A percentile compares a stretch with the other conserved stretches of the same genome.
Conservation (phyloP, 441 rosid genomes). For the Syzygium syzygioides region DNA sequence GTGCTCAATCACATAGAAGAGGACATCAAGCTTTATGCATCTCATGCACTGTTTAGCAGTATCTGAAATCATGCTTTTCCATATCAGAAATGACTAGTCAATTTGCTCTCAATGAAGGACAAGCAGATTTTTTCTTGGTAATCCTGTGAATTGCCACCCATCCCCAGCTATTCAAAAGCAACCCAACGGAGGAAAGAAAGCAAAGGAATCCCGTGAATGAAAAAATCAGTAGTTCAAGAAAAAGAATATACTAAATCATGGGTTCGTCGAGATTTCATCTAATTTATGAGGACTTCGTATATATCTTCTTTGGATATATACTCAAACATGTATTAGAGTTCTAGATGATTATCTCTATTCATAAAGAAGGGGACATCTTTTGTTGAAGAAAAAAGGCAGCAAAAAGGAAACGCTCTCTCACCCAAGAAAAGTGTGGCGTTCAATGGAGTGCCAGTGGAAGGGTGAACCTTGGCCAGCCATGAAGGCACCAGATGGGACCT, state of each 20-base stretch:
- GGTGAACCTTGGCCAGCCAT: conserved; percentile 89
- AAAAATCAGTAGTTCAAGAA: neutral
- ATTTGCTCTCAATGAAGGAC: neutral
- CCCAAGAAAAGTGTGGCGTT: conserved; percentile 94
- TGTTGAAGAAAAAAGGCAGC: neutral
- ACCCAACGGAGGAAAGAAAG: neutral
- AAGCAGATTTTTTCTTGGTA: neutral
- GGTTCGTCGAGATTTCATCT: neutral
- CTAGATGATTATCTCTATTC: neutral
- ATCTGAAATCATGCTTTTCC: neutral
- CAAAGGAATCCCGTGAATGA: neutral
- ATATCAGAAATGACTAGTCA: neutral
- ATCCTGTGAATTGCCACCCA: neutral
- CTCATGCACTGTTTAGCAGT: neutral
- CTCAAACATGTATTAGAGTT: neutral
- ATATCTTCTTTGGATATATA: neutral
- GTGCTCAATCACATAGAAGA: neutral
- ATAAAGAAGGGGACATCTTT: neutral
- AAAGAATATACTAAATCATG: neutral
- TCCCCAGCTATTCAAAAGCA: neutral
- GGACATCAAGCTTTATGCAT: neutral
- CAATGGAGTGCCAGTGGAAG: conserved; percentile 88
- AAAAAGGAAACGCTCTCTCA: conserved; percentile 14
- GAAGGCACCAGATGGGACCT: conserved; percentile 81
- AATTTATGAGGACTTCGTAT: neutral